Evolutionary conservation across 2,329 filamentous ascomycete genomes (phyloP).

Genomic region (Akanthomyces uredinophilus): DNA sequence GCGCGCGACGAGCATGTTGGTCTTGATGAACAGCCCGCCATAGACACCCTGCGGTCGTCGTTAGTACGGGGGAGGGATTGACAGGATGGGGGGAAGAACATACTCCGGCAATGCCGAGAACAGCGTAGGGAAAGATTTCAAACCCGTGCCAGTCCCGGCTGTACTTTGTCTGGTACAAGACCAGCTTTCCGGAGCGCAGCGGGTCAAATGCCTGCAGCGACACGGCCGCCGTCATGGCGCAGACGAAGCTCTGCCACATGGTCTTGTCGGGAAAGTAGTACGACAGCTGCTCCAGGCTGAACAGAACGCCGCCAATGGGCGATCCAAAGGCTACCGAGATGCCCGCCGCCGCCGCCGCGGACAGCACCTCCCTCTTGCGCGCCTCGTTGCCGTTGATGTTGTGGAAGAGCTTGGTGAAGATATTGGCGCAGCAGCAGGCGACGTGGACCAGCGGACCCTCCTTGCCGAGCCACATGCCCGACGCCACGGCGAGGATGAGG

Average conservation of each 20-base stretch:
- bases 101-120: constrained; percentile 78
- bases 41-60: constrained; percentile 63
- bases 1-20: constrained; percentile 80
- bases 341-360: constrained; percentile 84
- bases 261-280: constrained; percentile 99
- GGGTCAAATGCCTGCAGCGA: constrained; percentile 90
- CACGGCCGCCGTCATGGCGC: constrained; percentile 96
- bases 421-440: constrained; percentile 91
- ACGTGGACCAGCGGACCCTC: constrained; percentile 95
- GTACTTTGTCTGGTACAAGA: constrained; percentile 93
- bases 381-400: constrained; percentile 84
- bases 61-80: constrained; percentile 15
- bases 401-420: constrained; percentile 73
- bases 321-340: constrained; percentile 94
- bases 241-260: constrained; percentile 99
- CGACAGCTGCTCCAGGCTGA: constrained; percentile 93
- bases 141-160: constrained; percentile 90
- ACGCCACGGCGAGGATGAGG: constrained; percentile 84
- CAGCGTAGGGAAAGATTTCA: constrained; percentile 80
- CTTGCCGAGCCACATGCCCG: constrained; percentile 94
- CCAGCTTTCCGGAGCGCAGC: constrained; percentile 90
- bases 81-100: constrained; percentile 20
- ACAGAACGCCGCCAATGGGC: constrained; percentile 89
- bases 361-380: constrained; percentile 87
- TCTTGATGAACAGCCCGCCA: constrained; percentile 88